These are phyloP conservation scores for Orbilia quercus DNA, from an alignment of 2,329 filamentous ascomycete species.

Conservation along the genomic window DNA sequence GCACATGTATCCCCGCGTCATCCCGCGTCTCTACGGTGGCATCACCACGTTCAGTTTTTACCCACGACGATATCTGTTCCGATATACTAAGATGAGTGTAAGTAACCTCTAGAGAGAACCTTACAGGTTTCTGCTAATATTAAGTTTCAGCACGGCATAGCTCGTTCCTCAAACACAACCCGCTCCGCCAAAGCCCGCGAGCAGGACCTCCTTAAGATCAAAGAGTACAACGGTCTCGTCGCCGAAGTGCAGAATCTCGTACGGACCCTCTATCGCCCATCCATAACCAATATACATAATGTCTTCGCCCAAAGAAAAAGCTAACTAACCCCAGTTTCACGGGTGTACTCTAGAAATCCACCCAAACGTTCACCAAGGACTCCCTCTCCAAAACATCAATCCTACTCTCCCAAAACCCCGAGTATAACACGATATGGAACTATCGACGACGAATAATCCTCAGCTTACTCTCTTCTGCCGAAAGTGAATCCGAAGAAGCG, in stretches of 20 bases:
- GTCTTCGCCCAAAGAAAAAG: constrained; percentile 8
- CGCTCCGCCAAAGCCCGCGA: constrained; percentile 74
- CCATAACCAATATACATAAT: constrained; percentile 4
- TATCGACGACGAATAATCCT: constrained; percentile 78
- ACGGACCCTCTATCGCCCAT: constrained; percentile 41
- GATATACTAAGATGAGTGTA: constrained; percentile 32
- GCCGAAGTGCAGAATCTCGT: constrained; percentile 75
- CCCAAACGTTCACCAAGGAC: constrained; percentile 63
- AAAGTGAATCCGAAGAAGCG: constrained; percentile 63
- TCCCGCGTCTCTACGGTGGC: not conserved
- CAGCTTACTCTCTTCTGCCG: constrained; percentile 69
- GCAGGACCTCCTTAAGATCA: constrained; percentile 79
- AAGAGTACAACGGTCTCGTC: constrained; percentile 78
- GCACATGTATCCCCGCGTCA: not conserved
- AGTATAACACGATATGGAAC: constrained; percentile 94
- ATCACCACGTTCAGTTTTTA: not conserved
- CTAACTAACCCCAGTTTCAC: constrained; percentile 46
- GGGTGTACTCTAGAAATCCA: constrained; percentile 39
- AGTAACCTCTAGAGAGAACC: not conserved
- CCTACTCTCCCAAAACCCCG: constrained; percentile 80
- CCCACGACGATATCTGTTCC: not conserved
- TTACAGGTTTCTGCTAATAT: not conserved
- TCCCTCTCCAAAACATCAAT: constrained; percentile 75
- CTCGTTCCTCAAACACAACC: constrained; percentile 69
- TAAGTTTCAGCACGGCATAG: constrained; percentile 78